Percentiles rank a stretch among this genome's conserved stretches.
These are phyloP conservation scores for Ganoderma multipileum DNA, from an alignment of 1,284 basidiomycete genomes.

Conservation along the genomic window DNA sequence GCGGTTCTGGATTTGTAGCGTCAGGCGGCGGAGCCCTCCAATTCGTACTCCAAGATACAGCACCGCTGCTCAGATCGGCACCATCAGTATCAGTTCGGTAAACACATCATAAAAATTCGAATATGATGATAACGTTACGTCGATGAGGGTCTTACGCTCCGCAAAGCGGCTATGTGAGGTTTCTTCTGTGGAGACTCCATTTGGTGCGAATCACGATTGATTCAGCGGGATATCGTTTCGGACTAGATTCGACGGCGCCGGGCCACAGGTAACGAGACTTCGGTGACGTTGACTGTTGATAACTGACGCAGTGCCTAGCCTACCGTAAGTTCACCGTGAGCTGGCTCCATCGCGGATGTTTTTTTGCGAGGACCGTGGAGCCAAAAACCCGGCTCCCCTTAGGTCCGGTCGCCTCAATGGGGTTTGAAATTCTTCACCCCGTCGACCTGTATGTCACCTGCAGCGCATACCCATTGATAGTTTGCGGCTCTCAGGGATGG, in stretches of 20 bases:
- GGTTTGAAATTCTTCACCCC: conserved; percentile 67
- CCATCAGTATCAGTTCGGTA: not conserved
- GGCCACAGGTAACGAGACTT: not conserved
- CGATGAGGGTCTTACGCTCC: not conserved
- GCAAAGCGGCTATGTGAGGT: not conserved
- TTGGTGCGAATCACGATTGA: not conserved
- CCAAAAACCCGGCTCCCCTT: conserved; percentile 50
- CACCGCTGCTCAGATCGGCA: not conserved
- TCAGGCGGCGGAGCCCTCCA: conserved; percentile 4
- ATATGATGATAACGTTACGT: conserved; percentile 8
- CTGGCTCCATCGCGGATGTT: not conserved
- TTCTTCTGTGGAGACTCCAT: not conserved
- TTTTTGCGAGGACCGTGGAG: not conserved
- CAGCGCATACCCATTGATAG: conserved; percentile 65
- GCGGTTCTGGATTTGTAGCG: not conserved
- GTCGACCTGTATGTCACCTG: conserved; percentile 73
- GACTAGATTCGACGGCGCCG: not conserved
- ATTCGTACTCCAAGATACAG: conserved; percentile 17
- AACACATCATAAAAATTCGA: conserved; percentile 13
- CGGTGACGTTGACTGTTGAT: conserved; percentile 53
- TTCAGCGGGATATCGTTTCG: not conserved
- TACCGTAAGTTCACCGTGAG: conserved; percentile 36
- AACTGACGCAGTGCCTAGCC: conserved; percentile 75
- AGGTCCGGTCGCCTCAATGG: conserved; percentile 66
- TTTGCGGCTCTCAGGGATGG: conserved; percentile 63